These are phyloP conservation scores for Phytophthora idaei DNA, from an alignment of 352 stramenopile genomes.

Conservation along the genomic window DNA sequence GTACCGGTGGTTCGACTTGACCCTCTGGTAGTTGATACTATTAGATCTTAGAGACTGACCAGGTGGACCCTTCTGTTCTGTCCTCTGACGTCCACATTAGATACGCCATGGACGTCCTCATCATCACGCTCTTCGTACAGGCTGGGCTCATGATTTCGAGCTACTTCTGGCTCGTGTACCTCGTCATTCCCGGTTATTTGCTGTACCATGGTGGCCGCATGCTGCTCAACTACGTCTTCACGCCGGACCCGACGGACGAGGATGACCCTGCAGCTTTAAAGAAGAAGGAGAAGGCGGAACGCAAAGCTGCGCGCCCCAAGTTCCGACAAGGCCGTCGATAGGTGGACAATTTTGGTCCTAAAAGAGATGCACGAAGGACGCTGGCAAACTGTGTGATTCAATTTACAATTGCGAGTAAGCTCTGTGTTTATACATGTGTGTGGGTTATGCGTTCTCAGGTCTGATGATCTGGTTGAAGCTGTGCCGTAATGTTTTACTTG, in stretches of 20 bases:
- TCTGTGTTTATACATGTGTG: too few relatives aligned
- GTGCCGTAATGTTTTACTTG: too few relatives aligned
- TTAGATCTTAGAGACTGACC: slow-evolving; percentile 21
- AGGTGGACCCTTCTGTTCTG: slow-evolving; percentile 7
- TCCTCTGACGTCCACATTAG: slow-evolving; percentile 28
- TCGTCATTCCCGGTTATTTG: slow-evolving; percentile 83
- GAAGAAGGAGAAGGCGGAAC: slow-evolving; percentile 81
- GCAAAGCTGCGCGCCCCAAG: slow-evolving; percentile 60
- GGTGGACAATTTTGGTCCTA: slow-evolving; percentile 8
- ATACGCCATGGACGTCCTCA: slow-evolving; percentile 87
- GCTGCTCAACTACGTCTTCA: slow-evolving; percentile 87
- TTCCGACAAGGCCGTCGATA: slow-evolving; percentile 50
- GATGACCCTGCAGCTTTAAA: slow-evolving; percentile 63
- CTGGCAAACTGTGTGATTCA: slow-evolving; percentile 17
- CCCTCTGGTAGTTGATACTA: slow-evolving; percentile 24
- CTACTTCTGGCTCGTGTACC: slow-evolving; percentile 89
- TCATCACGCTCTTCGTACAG: slow-evolving; percentile 85
- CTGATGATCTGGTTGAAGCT: too few relatives aligned
- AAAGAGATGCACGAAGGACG: not conserved
- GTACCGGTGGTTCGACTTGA: not conserved
- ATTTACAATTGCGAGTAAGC: slow-evolving; percentile 5
- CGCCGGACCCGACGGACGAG: slow-evolving; percentile 56
- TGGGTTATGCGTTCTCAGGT: too few relatives aligned
- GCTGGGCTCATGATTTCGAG: slow-evolving; percentile 75
- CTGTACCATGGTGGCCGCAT: slow-evolving; percentile 80